phyloP scores from a whole-genome alignment of 2,329 filamentous ascomycete genomes.

The Colletotrichum australisinense region DNA sequence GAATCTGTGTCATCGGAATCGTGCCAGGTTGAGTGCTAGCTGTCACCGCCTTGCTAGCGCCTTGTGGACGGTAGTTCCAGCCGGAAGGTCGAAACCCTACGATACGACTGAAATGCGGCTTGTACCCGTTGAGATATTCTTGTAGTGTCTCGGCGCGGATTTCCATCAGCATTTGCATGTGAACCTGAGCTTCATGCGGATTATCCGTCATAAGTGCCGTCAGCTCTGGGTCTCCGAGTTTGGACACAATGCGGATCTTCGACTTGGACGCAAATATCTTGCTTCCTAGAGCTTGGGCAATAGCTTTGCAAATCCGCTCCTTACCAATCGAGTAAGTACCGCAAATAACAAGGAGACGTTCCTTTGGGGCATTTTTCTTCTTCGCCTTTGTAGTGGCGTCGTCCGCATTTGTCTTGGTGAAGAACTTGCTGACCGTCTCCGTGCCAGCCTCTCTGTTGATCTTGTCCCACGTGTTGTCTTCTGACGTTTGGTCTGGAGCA shows the following conservation, averaged over 20 bases:
- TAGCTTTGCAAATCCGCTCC: constrained; percentile 93
- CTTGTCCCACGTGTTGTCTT: constrained; percentile 60
- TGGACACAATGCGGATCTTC: constrained; percentile 87
- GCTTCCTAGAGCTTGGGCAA: constrained; percentile 84
- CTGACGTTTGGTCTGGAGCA: constrained; percentile 69
- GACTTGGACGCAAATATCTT: constrained; percentile 89
- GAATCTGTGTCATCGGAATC: constrained; percentile 61
- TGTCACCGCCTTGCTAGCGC: constrained; percentile 60
- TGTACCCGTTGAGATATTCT: constrained; percentile 86
- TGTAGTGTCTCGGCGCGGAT: constrained; percentile 91
- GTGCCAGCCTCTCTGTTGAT: constrained; percentile 54
- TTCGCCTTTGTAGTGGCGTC: constrained; percentile 44
- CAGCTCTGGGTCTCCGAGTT: constrained; percentile 88
- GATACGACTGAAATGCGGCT: constrained; percentile 84
- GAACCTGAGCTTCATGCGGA: constrained; percentile 88
- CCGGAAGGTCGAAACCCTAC: constrained; percentile 93
- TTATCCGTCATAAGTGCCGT: constrained; percentile 80
- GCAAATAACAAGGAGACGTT: constrained; percentile 88
- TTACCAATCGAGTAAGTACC: constrained; percentile 99
- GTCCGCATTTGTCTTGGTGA: constrained; percentile 50
- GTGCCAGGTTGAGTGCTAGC: constrained; percentile 61
- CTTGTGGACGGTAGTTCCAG: constrained; percentile 89
- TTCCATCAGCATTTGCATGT: constrained; percentile 97
- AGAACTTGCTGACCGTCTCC: constrained; percentile 65
- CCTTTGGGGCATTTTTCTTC: constrained; percentile 41